Percentiles rank a stretch among this genome's conserved stretches.
Evolutionary conservation across 306 rosid species (phyloP).

Genomic region (Pueraria montana): DNA sequence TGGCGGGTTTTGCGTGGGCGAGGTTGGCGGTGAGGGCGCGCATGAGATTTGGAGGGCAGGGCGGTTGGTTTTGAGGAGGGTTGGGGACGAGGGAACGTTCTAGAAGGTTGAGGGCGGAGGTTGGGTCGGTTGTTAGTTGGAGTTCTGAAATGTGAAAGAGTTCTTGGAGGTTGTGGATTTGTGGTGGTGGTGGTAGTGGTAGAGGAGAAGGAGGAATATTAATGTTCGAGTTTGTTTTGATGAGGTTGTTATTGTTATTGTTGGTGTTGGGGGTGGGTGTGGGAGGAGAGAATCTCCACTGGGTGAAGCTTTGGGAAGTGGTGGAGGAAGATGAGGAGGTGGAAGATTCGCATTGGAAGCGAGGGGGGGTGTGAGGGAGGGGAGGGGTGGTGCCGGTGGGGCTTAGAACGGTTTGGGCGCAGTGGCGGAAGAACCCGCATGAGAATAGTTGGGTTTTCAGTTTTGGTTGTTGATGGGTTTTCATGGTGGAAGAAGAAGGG

Average conservation of each 20-base stretch:
- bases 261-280: constrained; percentile 42
- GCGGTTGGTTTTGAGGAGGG: constrained; percentile 77
- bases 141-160: constrained; percentile 82
- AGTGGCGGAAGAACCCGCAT: constrained; percentile 91
- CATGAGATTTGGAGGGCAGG: constrained; percentile 79
- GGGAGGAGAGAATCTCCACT: constrained; percentile 86
- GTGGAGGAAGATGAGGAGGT: constrained; percentile 77
- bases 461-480: constrained; percentile 75
- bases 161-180: constrained; percentile 63
- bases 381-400: constrained; percentile 72
- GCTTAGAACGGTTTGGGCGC: constrained; percentile 84
- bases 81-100: constrained; percentile 86
- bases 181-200: constrained; percentile 21
- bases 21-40: constrained; percentile 63
- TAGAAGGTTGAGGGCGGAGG: constrained; percentile 73
- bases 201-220: constrained; percentile 38
- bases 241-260: neutral
- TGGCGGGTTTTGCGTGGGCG: constrained; percentile 55
- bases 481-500: constrained; percentile 58
- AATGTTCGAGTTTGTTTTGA: constrained; percentile 14
- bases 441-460: constrained; percentile 95
- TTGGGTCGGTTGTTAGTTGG: constrained; percentile 68
- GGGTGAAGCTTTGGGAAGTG: constrained; percentile 95
- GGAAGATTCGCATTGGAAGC: constrained; percentile 63
- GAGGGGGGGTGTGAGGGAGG: constrained; percentile 45